These are phyloP conservation scores for Chlorociboria aeruginascens DNA, from an alignment of 495 filamentous ascomycete species.

Conservation along the genomic window DNA sequence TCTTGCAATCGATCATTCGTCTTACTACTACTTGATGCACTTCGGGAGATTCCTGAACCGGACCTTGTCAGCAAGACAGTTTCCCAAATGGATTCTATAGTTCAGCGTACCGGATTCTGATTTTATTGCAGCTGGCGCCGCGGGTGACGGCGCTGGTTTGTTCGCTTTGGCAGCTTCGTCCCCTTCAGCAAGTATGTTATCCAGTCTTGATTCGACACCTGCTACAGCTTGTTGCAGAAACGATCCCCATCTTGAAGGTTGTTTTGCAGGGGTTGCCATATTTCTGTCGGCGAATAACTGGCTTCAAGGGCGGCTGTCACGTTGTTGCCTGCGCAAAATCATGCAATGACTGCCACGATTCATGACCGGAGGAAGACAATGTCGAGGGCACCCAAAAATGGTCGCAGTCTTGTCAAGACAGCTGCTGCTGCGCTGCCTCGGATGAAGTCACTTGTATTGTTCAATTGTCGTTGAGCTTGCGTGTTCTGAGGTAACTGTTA, in stretches of 20 bases:
- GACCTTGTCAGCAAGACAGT: conserved; percentile 2
- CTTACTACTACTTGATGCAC: conserved; percentile 40
- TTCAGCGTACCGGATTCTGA: conserved; percentile 11
- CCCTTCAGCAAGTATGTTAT: conserved; percentile 79
- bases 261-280: conserved; percentile 30
- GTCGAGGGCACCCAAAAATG: too few species aligned
- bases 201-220: conserved; percentile 84
- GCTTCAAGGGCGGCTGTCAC: background rate
- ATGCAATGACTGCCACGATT: background rate
- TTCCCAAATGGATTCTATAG: background rate
- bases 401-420: too few species aligned
- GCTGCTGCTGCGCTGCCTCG: too few species aligned
- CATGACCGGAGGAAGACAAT: background rate
- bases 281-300: background rate
- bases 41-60: conserved; percentile 29
- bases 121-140: conserved; percentile 17
- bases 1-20: conserved; percentile 76
- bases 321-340: background rate
- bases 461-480: too few species aligned
- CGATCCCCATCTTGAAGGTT: conserved; percentile 58
- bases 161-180: conserved; percentile 5
- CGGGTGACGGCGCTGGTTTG: conserved; percentile 5
- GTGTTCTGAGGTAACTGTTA: too few species aligned
- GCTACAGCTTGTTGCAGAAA: conserved; percentile 88
- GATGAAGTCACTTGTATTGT: too few species aligned